Base-by-base conservation (phyloP, 1,139 yeast genomes). In the Blastobotrys buckinghamii region DNA sequence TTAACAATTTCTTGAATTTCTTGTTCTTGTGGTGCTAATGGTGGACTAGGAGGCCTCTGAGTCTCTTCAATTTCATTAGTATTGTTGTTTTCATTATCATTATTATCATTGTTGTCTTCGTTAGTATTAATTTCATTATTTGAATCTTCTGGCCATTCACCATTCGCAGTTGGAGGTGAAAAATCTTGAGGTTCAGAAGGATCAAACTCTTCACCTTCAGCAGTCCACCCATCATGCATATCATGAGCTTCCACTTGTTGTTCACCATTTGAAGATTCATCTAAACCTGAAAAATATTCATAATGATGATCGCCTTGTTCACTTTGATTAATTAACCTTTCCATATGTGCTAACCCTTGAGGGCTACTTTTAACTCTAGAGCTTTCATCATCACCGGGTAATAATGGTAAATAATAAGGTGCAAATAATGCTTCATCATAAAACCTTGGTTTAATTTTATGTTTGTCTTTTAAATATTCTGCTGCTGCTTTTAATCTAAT, bases 371-470 rank as follows among this genome's bases (percentile, higher is more conserved):
- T 83, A 8, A 90, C 84, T 49, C 97, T 71, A 55, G 78, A 84
- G 0, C 95, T 95, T 55, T 84, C 88, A 46, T 78, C 79, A 46
- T 78, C 79, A 1, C 97, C 97, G 0, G 96, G 95, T 2, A 89
- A 70, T 32, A 92, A 70, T 0, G 98, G 98, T 42, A 92, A 71
- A 22, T 89, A 77, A 60, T 92, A 92, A 0, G 96, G 96, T 2
- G 88, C 92, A 62, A 89, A 92, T 30, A 92, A 69, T 6, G 90
- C 95, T 59, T 90, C 97, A 64, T 90, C 97, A 59, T 90, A 90
- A 26, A 85, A 65, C 52, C 97, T 71, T 1, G 97, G 96, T 22
- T 86, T 77, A 1, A 89, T 95, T 59, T 82, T 82, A 64, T 90
- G 97, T 47, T 82, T 75, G 15, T 76, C 73, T 41, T 77, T 72